phyloP scores from a whole-genome alignment of 2,329 filamentous ascomycete genomes.

The Periglandula ipomoeae region DNA sequence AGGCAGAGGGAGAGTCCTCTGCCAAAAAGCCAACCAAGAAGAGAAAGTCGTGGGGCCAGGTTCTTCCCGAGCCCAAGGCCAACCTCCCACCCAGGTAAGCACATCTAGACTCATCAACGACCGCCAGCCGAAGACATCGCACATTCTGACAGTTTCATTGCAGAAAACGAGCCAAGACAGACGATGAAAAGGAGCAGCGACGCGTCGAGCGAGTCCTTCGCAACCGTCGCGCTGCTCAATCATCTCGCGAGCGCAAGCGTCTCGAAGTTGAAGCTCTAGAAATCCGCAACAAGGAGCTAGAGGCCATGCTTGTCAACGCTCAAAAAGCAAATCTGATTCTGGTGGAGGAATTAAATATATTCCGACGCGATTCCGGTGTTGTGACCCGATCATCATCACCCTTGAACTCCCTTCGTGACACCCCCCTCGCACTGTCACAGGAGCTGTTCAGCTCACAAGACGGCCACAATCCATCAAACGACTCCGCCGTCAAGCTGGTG shows the following conservation, averaged over 20 bases:
- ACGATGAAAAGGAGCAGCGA: slow-evolving; percentile 97
- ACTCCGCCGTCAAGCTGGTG: slow-evolving; percentile 26
- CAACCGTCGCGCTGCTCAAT: slow-evolving; percentile 92
- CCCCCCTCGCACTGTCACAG: slow-evolving; percentile 48
- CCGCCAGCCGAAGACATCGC: no score
- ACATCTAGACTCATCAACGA: neutral
- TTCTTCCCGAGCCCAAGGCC: slow-evolving; percentile 92
- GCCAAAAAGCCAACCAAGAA: slow-evolving; percentile 80
- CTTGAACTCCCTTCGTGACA: slow-evolving; percentile 32
- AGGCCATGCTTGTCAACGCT: slow-evolving; percentile 51
- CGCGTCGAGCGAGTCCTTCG: slow-evolving; percentile 94
- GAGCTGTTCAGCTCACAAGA: slow-evolving; percentile 46
- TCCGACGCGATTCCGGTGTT: slow-evolving; percentile 35
- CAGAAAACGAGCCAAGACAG: slow-evolving; percentile 95
- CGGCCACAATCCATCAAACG: slow-evolving; percentile 21
- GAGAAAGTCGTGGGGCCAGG: slow-evolving; percentile 97
- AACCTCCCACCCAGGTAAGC: slow-evolving; percentile 83
- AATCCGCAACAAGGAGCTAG: slow-evolving; percentile 61
- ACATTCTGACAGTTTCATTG: slow-evolving; percentile 11
- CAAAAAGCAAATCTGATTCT: slow-evolving; percentile 43
- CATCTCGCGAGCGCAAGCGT: slow-evolving; percentile 88
- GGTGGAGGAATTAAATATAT: slow-evolving; percentile 39
- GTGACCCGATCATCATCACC: slow-evolving; percentile 31
- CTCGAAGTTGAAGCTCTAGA: slow-evolving; percentile 81
- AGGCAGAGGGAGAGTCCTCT: slow-evolving; percentile 13